Conservation (phyloP, 2,329 filamentous ascomycete species). For the Xylariaceae sp. region DNA sequence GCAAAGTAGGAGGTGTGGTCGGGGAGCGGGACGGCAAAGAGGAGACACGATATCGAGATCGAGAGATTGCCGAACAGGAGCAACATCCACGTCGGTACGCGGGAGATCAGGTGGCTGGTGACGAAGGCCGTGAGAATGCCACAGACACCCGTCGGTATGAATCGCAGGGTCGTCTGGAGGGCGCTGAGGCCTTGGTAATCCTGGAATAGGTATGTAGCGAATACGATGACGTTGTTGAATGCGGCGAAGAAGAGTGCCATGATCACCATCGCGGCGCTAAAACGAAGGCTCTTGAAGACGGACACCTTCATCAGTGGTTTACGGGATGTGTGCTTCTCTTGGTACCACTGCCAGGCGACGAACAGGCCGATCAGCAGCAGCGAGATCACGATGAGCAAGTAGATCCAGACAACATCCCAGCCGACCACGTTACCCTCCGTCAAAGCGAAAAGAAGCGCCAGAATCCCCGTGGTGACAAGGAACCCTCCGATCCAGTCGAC, state of each 20-base stretch:
- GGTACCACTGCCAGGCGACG: constrained; percentile 56
- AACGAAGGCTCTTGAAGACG: constrained; percentile 55
- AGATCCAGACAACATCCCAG: constrained; percentile 61
- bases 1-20: constrained; percentile 61
- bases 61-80: constrained; percentile 54
- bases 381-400: constrained; percentile 54
- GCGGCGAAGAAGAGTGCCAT: constrained; percentile 63
- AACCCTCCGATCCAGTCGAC: constrained; percentile 65
- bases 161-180: constrained; percentile 64
- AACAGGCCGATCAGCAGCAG: constrained; percentile 53
- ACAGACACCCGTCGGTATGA: constrained; percentile 60
- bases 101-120: constrained; percentile 51
- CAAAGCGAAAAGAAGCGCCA: constrained; percentile 62
- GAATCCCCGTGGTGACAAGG: constrained; percentile 57
- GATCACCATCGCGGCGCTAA: constrained; percentile 60
- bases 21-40: constrained; percentile 62
- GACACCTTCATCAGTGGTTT: constrained; percentile 64
- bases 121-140: constrained; percentile 55
- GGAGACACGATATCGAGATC: constrained; percentile 50
- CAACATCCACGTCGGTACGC: constrained; percentile 55
- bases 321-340: constrained; percentile 46
- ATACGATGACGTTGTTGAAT: constrained; percentile 66
- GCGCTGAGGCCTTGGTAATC: constrained; percentile 58
- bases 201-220: constrained; percentile 67
- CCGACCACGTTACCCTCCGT: constrained; percentile 67